Evolutionary conservation across 2,329 filamentous ascomycete genomes (phyloP), one percentile per base, ranked within the genome.

Genomic region (Aspergillus ochraceoroseus): DNA sequence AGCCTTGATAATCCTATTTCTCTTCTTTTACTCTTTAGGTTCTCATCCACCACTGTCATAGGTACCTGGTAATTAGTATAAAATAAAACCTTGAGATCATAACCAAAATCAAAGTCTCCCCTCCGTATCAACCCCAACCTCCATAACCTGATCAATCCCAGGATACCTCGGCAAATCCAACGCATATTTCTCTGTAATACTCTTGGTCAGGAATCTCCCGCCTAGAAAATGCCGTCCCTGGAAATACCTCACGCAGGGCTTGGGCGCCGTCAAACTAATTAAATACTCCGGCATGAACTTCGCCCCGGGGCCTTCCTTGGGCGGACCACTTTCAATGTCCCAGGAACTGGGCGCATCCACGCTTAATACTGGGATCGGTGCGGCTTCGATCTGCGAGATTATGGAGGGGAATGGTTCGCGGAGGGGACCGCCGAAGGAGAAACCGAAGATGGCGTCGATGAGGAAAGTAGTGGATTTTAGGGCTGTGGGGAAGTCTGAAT

Each of bases 311-410:
- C 87, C 90, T 1, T 80, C 77, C 37, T 73, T 68, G 7, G 89
- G 88, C 6, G 90, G 90, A 0, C 92, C 92, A 7, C 73, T 71
- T 58, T 95, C 86, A 41, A 98, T 94, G 63, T 92, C 81, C 92
- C 92, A 98, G 1, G 86, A 92, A 20, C 87, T 94, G 1, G 92
- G 92, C 5, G 87, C 88, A 67, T 98, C 92, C 14, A 98, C 86
- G 2, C 87, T 85, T 2, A 92, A 82, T 0, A 96, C 84, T 0
- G 88, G 85, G 5, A 92, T 58, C 17, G 75, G 75, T 4, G 85
- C 83, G 28, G 81, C 74, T 52, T 87, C 79, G 25, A 98, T 73
- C 5, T 84, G 80, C 46, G 76, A 71, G 53, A 98, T 94, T 9
- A 95, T 84, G 0, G 74, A 74, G 0, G 83, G 82, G 59, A 96